Evolutionary conservation across 2,329 filamentous ascomycete genomes (phyloP).

Genomic region (Clonostachys byssicola): DNA sequence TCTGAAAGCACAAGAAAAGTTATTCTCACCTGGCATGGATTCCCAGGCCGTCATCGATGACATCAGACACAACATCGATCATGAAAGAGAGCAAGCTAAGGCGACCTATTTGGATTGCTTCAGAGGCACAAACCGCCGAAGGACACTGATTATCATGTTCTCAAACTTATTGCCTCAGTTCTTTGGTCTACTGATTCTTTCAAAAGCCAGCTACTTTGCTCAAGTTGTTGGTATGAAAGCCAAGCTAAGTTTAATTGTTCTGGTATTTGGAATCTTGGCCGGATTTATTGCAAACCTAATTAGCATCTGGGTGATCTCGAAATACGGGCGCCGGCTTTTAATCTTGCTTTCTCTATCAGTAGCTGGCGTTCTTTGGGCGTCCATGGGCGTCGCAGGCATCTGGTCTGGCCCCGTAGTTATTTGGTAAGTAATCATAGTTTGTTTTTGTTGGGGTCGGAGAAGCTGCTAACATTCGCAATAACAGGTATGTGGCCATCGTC

Average conservation of each 20-base stretch:
- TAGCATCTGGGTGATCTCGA: conserved; percentile 35
- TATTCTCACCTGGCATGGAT: conserved; percentile 16
- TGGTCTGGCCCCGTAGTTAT: not conserved
- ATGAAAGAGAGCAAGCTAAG: conserved; percentile 16
- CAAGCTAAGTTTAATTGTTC: conserved; percentile 29
- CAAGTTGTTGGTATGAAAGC: conserved; percentile 25
- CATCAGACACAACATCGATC: conserved; percentile 43
- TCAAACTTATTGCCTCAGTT: conserved; percentile 34
- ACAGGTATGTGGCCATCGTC: conserved; percentile 18
- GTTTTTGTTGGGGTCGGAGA: not conserved
- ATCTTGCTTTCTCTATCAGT: conserved; percentile 24
- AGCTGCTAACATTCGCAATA: not conserved
- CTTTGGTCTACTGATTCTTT: conserved; percentile 38
- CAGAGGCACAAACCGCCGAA: conserved; percentile 30
- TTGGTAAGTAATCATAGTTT: not conserved
- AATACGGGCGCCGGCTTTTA: conserved; percentile 31
- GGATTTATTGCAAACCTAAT: conserved; percentile 36
- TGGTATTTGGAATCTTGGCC: conserved; percentile 39
- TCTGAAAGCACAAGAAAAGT: conserved; percentile 39
- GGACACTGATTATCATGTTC: conserved; percentile 34
- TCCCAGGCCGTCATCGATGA: conserved; percentile 25
- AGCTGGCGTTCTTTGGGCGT: conserved; percentile 30
- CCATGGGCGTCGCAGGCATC: conserved; percentile 38
- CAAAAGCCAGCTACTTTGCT: conserved; percentile 33
- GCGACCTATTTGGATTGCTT: conserved; percentile 37